Conservation (phyloP, 2,329 filamentous ascomycete species). For the Massarina eburnea region DNA sequence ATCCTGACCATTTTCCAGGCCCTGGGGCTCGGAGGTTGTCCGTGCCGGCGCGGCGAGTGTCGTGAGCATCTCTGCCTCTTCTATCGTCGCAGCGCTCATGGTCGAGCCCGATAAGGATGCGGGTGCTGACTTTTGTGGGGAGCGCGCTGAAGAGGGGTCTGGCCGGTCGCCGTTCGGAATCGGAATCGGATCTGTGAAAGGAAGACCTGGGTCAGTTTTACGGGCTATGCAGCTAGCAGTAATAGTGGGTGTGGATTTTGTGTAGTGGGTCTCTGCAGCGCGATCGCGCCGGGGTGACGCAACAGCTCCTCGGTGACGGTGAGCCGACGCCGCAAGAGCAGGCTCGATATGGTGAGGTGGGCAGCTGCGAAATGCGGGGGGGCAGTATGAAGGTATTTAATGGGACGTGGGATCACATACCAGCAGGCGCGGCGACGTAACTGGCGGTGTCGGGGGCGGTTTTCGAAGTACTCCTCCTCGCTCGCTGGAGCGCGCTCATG, state of each 20-base stretch:
- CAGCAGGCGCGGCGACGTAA: conserved; percentile 18
- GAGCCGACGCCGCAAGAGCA: conserved; percentile 13
- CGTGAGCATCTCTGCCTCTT: conserved; percentile 25
- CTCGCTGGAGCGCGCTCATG: conserved; percentile 43
- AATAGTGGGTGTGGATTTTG: neutral
- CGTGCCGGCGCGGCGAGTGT: conserved; percentile 24
- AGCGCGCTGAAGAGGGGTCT: conserved; percentile 43
- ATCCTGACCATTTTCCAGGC: conserved; percentile 13
- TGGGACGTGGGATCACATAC: conserved; percentile 19
- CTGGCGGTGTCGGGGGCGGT: conserved; percentile 28
- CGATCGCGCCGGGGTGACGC: conserved; percentile 19
- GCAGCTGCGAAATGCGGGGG: neutral
- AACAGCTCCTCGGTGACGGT: conserved; percentile 14
- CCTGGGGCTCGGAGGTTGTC: conserved; percentile 17
- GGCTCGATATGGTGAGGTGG: neutral
- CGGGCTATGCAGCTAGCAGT: neutral
- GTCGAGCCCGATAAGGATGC: conserved; percentile 16
- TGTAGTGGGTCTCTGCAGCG: conserved; percentile 15
- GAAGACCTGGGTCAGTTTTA: conserved; percentile 10
- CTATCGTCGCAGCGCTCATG: conserved; percentile 13
- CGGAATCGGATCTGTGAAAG: conserved; percentile 15
- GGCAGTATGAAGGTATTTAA: neutral
- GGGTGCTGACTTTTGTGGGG: conserved; percentile 45
- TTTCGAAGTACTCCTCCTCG: conserved; percentile 40
- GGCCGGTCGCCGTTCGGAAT: conserved; percentile 14